Conservation (phyloP, 1,139 yeast genomes). For the Candida tetrigidarum region DNA sequence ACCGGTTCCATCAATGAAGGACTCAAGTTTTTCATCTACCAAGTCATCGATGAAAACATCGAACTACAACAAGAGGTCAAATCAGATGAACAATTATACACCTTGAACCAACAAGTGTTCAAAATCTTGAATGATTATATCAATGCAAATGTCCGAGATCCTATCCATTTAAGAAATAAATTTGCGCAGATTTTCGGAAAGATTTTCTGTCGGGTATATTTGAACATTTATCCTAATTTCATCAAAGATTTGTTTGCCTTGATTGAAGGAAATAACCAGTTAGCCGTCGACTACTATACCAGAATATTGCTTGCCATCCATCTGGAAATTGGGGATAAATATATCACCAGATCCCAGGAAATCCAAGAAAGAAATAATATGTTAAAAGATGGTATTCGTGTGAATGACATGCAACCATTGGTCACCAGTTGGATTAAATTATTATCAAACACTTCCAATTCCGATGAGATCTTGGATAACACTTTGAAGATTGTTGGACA, state of each 20-base stretch:
- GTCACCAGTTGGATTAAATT: constrained; percentile 72
- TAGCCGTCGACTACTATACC: constrained; percentile 76
- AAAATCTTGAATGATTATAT: constrained; percentile 38
- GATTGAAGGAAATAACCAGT: constrained; percentile 21
- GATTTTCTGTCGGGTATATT: constrained; percentile 70
- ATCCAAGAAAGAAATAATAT: constrained; percentile 66
- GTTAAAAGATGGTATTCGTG: constrained; percentile 82
- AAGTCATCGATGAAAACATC: constrained; percentile 74
- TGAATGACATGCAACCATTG: constrained; percentile 70
- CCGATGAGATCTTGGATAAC: constrained; percentile 57
- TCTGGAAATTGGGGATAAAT: constrained; percentile 91
- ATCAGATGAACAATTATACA: constrained; percentile 45
- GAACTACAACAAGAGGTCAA: constrained; percentile 37
- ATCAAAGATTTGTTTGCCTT: constrained; percentile 59
- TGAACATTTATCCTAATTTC: constrained; percentile 64
- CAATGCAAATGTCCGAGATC: constrained; percentile 45
- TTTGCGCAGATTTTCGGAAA: constrained; percentile 74
- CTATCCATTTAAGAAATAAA: constrained; percentile 74
- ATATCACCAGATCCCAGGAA: constrained; percentile 69
- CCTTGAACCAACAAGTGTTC: constrained; percentile 46
- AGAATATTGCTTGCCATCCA: constrained; percentile 79
- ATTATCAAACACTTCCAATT: constrained; percentile 34
- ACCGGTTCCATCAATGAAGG: constrained; percentile 53
- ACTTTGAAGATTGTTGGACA: constrained; percentile 76
- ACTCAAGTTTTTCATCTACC: constrained; percentile 77